Base-by-base conservation (phyloP, 768 basidiomycete genomes). In the Multifurca ochricompacta region DNA sequence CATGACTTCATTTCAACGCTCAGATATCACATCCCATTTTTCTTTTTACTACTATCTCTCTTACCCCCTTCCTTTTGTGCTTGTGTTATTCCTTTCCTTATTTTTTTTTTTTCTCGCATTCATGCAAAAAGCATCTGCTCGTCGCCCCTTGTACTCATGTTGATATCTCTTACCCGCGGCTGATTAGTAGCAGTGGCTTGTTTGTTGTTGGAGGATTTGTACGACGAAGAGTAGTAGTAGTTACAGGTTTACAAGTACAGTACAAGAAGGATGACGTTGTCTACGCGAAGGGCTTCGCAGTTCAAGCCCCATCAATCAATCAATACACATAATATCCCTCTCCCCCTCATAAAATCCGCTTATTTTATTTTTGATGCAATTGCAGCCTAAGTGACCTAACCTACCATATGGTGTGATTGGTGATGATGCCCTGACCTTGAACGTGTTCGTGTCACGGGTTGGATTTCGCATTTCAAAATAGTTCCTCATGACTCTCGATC, bases 241-340 rank as follows among this genome's bases (percentile, higher is more conserved):
- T 48, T 53, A 31, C 56, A 53, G 23, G 40, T 56, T 55, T 56
- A n/a, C 40, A 56, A 39, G 51, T 43, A 52, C 51, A 48, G 51
- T 45, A 42, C 25, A 42, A 48, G 36, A 4, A 25, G 21, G 27
- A 37, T 28, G 30, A 37, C 30, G n/a, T 56, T 30, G 18, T 53
- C 28, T 39, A 58, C 64, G 74, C 74, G 75, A 76, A 76, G 74
- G 74, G 75, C 74, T 75, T 76, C 74, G 74, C 74, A 51, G 34
- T 59, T 64, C 64, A 73, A 74, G 74, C 69, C 74, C 74, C 74
- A 63, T 47, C 25, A 40, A 53, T n/a, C n/a, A 36, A 25, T 31
- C 30, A 60, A 23, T n/a, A n/a, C n/a, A n/a, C n/a, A n/a, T 34
- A 46, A 47, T 47, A 35, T 2, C 13, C n/a, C 13, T 14, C 13